A percentile compares a stretch with the other conserved stretches of the same genome.
phyloP scores from a whole-genome alignment of 2,329 filamentous ascomycete genomes.

The Rutstroemia sp. region DNA sequence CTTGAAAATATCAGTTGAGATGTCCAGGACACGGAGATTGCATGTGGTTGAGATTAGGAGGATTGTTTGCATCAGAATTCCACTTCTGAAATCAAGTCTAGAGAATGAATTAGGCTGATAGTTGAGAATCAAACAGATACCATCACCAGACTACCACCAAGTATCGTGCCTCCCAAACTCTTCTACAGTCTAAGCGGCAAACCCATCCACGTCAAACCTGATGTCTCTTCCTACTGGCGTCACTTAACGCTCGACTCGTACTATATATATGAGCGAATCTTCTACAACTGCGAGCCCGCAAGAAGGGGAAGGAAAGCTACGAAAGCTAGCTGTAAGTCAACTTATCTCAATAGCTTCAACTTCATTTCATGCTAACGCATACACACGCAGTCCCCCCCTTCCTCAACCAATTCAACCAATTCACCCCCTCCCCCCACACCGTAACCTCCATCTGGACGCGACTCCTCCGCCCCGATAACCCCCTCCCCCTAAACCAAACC shows the following conservation, averaged over 20 bases:
- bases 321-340: neutral
- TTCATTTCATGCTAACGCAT: neutral
- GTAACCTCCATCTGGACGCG: neutral
- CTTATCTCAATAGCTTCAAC: neutral
- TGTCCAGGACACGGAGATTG: too few relatives aligned
- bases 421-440: neutral
- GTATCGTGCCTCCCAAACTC: neutral
- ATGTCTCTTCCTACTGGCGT: neutral
- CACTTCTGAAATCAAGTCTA: too few relatives aligned
- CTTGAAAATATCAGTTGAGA: too few relatives aligned
- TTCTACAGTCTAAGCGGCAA: neutral
- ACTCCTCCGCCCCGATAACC: neutral
- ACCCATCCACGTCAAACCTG: neutral
- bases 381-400: neutral
- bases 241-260: neutral
- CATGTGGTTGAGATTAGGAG: too few relatives aligned
- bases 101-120: neutral
- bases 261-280: neutral
- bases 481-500: neutral
- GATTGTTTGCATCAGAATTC: too few relatives aligned
- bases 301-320: neutral
- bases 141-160: neutral
- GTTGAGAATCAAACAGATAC: neutral
- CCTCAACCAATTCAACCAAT: slow-evolving; percentile 1
- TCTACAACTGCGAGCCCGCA: neutral